Evolutionary conservation across 106 monocot species (phyloP).

Genomic region (Apostasia shenzhenica): DNA sequence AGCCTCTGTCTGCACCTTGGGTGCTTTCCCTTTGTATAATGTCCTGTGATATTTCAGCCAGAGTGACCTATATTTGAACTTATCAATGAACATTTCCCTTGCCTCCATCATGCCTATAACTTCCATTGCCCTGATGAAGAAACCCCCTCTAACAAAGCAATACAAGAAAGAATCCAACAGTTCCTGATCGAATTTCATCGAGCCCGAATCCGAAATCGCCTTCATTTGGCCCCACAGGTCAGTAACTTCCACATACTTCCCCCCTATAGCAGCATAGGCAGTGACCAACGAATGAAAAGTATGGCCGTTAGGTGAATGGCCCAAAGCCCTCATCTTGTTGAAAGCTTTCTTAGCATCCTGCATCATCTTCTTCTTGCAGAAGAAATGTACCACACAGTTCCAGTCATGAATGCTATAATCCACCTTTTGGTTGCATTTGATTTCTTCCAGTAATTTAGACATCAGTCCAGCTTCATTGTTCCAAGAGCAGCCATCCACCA

Average conservation of each 20-base stretch:
- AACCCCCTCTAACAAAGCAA: constrained; percentile 91
- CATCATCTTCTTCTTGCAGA: constrained; percentile 94
- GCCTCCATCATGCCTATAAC: constrained; percentile 76
- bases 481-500: constrained; percentile 39
- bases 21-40: constrained; percentile 10
- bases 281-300: constrained; percentile 88
- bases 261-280: constrained; percentile 78
- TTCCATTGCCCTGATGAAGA: constrained; percentile 85
- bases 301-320: constrained; percentile 75
- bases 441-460: constrained; percentile 70
- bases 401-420: constrained; percentile 81
- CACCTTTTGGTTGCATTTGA: constrained; percentile 31
- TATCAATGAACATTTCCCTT: constrained; percentile 72
- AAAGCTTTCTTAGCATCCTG: constrained; percentile 87
- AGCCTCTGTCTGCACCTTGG: constrained; percentile 20
- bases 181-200: constrained; percentile 78
- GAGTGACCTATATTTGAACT: constrained; percentile 71
- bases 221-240: constrained; percentile 98
- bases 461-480: constrained; percentile 47
- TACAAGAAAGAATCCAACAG: constrained; percentile 78
- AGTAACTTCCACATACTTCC: constrained; percentile 70
- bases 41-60: constrained; percentile 24
- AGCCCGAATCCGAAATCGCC: constrained; percentile 27
- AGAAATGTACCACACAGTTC: constrained; percentile 87
- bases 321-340: constrained; percentile 77